A percentile compares a stretch with the other conserved stretches of the same genome.
phyloP scores from a whole-genome alignment of 371 early-diverging fungal genomes.

The Umbelopsis sp. region DNA sequence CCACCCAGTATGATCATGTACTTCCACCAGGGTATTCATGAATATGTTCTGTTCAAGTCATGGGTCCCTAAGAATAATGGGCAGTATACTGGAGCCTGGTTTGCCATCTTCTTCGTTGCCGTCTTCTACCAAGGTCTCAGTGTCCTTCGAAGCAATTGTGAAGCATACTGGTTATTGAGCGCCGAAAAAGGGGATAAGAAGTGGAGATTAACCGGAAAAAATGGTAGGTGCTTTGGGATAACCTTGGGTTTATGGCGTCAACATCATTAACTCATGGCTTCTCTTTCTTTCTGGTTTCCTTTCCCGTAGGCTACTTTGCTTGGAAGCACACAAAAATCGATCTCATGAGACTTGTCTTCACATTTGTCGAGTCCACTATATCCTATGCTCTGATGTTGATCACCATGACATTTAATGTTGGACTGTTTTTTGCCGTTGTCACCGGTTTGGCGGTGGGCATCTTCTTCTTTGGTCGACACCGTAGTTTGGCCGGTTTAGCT shows the following conservation, averaged over 20 bases:
- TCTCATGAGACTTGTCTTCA: conserved; percentile 34
- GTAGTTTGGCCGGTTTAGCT: conserved; percentile 22
- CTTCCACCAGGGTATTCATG: conserved; percentile 58
- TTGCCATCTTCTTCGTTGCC: conserved; percentile 46
- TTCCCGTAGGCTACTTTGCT: background rate
- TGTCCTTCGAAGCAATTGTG: conserved; percentile 36
- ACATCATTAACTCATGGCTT: background rate
- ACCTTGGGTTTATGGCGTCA: no score
- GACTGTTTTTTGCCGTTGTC: conserved; percentile 61
- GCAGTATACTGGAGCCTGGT: conserved; percentile 42
- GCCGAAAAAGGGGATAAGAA: background rate
- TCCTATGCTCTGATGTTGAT: conserved; percentile 67
- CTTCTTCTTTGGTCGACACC: conserved; percentile 45
- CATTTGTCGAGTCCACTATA: conserved; percentile 41
- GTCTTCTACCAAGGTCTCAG: conserved; percentile 37
- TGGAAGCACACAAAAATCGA: conserved; percentile 28
- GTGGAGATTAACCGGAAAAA: background rate
- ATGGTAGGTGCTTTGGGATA: background rate
- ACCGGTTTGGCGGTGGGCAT: conserved; percentile 58
- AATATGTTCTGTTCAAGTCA: conserved; percentile 53
- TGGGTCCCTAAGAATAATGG: conserved; percentile 43
- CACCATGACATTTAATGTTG: conserved; percentile 73
- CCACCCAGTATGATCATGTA: conserved; percentile 68
- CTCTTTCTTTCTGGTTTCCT: background rate
- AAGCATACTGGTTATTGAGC: conserved; percentile 30